A percentile compares a stretch with the other conserved stretches of the same genome.
Conservation (phyloP, 805 yeast species). For the Wickerhamiella lipophila region DNA sequence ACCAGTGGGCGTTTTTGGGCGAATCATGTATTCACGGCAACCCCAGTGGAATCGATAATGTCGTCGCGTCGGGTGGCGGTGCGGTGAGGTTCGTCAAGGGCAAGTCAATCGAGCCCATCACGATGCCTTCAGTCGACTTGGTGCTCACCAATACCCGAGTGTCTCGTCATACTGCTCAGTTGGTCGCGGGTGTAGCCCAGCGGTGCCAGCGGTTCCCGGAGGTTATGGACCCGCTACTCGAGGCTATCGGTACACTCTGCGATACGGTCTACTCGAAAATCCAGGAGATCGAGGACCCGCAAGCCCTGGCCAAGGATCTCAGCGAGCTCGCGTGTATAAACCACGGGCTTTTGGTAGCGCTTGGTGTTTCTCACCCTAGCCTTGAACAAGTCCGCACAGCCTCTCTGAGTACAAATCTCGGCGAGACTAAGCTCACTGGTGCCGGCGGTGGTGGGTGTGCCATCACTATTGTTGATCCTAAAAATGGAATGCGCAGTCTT, state of each 20-base stretch:
- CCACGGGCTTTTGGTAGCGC: constrained; percentile 72
- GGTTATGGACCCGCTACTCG: constrained; percentile 46
- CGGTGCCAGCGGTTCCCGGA: constrained; percentile 42
- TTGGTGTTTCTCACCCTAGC: constrained; percentile 91
- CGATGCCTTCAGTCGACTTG: constrained; percentile 61
- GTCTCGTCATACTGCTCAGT: constrained; percentile 75
- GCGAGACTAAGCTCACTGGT: constrained; percentile 89
- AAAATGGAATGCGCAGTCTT: constrained; percentile 26
- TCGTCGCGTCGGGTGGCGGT: constrained; percentile 92
- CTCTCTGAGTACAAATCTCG: constrained; percentile 53
- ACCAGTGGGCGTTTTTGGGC: constrained; percentile 82
- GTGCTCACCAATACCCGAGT: constrained; percentile 72
- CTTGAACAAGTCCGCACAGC: constrained; percentile 59
- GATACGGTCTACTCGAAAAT: constrained; percentile 57
- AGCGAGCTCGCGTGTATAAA: constrained; percentile 55
- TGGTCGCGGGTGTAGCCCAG: constrained; percentile 64
- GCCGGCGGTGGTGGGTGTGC: constrained; percentile 99
- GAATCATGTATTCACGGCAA: constrained; percentile 93
- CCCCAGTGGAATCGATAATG: constrained; percentile 93
- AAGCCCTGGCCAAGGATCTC: constrained; percentile 23
- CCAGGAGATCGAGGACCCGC: constrained; percentile 35
- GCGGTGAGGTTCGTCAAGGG: constrained; percentile 77
- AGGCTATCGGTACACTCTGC: constrained; percentile 64
- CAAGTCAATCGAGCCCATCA: constrained; percentile 48
- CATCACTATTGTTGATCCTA: constrained; percentile 52